Evolutionary conservation across 768 basidiomycete genomes (phyloP).

Genomic region (Tylopilus balloui): DNA sequence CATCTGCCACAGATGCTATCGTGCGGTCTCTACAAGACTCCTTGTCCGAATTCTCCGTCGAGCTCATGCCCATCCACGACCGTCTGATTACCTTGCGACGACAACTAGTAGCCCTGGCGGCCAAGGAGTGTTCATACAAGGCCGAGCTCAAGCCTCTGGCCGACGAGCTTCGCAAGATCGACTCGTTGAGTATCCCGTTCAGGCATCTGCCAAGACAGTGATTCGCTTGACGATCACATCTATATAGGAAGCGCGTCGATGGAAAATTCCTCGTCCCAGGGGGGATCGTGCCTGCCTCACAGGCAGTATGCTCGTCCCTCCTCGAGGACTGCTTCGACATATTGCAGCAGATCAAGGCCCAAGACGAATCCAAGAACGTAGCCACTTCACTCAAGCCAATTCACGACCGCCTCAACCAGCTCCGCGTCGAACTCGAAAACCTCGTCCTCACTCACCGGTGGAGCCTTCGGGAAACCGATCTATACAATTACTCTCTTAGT

Average conservation of each 20-base stretch:
- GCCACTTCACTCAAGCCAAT: constrained; percentile 84
- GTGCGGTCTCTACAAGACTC: constrained; percentile 78
- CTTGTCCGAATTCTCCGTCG: constrained; percentile 80
- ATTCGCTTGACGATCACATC: neutral
- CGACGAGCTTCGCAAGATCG: constrained; percentile 93
- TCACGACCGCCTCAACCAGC: constrained; percentile 83
- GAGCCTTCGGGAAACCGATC: constrained; percentile 91
- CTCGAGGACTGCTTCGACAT: constrained; percentile 98
- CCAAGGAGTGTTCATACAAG: constrained; percentile 81
- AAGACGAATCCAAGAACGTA: constrained; percentile 87
- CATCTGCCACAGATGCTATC: constrained; percentile 53
- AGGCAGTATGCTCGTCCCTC: constrained; percentile 86
- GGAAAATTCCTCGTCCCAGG: constrained; percentile 93
- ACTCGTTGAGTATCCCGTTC: constrained; percentile 73
- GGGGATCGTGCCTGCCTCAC: constrained; percentile 85
- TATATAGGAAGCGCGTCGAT: constrained; percentile 79
- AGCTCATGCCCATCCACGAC: constrained; percentile 89
- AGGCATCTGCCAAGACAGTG: constrained; percentile 19
- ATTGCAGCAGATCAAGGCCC: constrained; percentile 88
- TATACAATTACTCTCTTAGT: constrained; percentile 90
- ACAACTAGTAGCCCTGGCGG: constrained; percentile 82
- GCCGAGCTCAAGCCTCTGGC: constrained; percentile 84
- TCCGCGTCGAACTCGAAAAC: constrained; percentile 85
- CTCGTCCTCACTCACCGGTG: constrained; percentile 94
- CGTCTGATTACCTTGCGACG: constrained; percentile 82